These are phyloP conservation scores for Entomortierella lignicola DNA, from an alignment of 192 early-diverging fungal genomes.

Conservation along the genomic window DNA sequence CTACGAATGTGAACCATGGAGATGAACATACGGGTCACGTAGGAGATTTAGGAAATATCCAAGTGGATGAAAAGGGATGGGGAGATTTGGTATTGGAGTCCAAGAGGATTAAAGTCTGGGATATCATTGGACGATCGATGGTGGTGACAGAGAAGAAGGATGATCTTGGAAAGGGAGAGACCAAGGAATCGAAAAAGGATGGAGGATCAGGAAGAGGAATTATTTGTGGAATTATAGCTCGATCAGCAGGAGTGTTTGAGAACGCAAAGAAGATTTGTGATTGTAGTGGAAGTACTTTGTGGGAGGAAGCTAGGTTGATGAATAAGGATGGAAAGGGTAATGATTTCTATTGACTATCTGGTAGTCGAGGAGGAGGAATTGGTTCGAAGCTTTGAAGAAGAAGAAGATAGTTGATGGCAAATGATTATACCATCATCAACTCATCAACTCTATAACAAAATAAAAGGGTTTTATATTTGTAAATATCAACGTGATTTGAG, in stretches of 20 bases:
- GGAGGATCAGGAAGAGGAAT: conserved; percentile 71
- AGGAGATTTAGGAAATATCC: conserved; percentile 77
- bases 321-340: conserved; percentile 15
- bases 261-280: conserved; percentile 90
- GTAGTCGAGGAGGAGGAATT: too few species aligned
- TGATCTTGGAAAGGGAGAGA: conserved; percentile 59
- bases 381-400: too few species aligned
- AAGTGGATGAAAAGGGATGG: conserved; percentile 75
- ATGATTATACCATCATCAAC: too few species aligned
- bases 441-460: too few species aligned
- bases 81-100: conserved; percentile 82
- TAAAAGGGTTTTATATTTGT: too few species aligned
- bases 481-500: too few species aligned
- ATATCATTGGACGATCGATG: conserved; percentile 90
- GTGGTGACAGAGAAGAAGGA: conserved; percentile 72
- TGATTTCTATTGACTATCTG: conserved; percentile 52
- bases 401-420: too few species aligned
- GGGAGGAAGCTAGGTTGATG: conserved; percentile 79
- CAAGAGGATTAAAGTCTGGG: conserved; percentile 83
- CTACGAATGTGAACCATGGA: conserved; percentile 60
- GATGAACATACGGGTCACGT: conserved; percentile 61
- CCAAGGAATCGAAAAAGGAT: conserved; percentile 44
- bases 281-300: conserved; percentile 88
- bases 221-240: conserved; percentile 86
- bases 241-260: conserved; percentile 91